phyloP scores from a whole-genome alignment of 257 asterid genomes.

The Solanum tarapatanum region DNA sequence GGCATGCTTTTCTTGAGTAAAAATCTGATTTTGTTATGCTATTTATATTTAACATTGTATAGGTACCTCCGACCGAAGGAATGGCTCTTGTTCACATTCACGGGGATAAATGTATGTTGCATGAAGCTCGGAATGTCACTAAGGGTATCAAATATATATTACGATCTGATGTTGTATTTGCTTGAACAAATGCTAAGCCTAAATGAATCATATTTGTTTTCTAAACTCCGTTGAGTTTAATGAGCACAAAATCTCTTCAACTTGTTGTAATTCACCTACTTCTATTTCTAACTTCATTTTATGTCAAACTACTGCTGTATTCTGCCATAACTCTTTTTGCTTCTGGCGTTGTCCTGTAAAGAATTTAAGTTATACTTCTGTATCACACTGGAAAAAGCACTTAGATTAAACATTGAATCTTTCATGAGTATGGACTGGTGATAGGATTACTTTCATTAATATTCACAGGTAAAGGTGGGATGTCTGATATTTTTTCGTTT shows the following conservation, averaged over 20 bases:
- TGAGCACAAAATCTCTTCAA: neutral
- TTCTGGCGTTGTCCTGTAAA: neutral
- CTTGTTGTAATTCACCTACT: neutral
- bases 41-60: neutral
- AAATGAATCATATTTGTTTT: neutral
- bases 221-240: neutral
- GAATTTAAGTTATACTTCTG: neutral
- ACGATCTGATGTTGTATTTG: constrained; percentile 79
- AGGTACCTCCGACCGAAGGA: constrained; percentile 88
- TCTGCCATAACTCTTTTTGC: neutral
- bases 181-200: constrained; percentile 12
- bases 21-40: neutral
- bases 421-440: neutral
- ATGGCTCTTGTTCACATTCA: constrained; percentile 90
- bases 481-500: neutral
- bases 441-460: neutral
- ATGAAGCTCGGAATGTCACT: constrained; percentile 68
- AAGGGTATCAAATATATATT: constrained; percentile 78
- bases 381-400: neutral
- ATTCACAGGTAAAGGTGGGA: neutral
- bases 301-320: neutral
- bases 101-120: constrained; percentile 90
- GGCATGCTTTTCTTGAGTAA: neutral
- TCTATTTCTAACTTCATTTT: neutral
- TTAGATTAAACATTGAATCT: neutral